These are phyloP conservation scores for Geotrichum reessii DNA, from an alignment of 1,139 yeast species.

Conservation along the genomic window DNA sequence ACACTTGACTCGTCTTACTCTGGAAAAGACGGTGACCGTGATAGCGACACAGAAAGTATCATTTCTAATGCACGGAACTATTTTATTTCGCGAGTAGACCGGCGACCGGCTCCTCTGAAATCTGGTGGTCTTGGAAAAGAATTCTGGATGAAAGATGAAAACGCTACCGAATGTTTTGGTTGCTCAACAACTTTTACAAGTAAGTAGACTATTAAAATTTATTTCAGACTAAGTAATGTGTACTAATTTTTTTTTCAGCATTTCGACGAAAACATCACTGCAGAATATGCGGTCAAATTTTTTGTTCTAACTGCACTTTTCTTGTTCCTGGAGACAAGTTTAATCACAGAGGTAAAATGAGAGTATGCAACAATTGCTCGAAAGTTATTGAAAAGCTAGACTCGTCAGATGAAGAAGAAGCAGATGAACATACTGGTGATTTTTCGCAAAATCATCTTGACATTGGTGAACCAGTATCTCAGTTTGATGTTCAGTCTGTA, in stretches of 20 bases:
- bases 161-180: conserved; percentile 72
- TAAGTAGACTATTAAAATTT: conserved; percentile 15
- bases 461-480: conserved; percentile 7
- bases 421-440: conserved; percentile 17
- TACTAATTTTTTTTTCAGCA: conserved; percentile 26
- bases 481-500: conserved; percentile 8
- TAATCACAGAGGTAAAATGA: conserved; percentile 59
- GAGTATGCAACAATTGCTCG: conserved; percentile 77
- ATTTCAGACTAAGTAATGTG: not conserved
- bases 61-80: conserved; percentile 25
- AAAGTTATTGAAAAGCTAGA: conserved; percentile 46
- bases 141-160: conserved; percentile 90
- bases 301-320: conserved; percentile 80
- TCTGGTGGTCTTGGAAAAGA: conserved; percentile 43
- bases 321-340: conserved; percentile 73
- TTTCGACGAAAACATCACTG: conserved; percentile 93
- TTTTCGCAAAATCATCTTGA: conserved; percentile 4
- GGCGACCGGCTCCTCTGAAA: conserved; percentile 24
- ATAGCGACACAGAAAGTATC: conserved; percentile 31
- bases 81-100: conserved; percentile 22
- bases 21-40: conserved; percentile 26
- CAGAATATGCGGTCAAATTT: conserved; percentile 91
- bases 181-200: conserved; percentile 66
- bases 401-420: conserved; percentile 23
- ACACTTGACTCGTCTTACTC: not conserved